Conservation (phyloP, 768 basidiomycete genomes). For the Xerocomellus amylosporus region DNA sequence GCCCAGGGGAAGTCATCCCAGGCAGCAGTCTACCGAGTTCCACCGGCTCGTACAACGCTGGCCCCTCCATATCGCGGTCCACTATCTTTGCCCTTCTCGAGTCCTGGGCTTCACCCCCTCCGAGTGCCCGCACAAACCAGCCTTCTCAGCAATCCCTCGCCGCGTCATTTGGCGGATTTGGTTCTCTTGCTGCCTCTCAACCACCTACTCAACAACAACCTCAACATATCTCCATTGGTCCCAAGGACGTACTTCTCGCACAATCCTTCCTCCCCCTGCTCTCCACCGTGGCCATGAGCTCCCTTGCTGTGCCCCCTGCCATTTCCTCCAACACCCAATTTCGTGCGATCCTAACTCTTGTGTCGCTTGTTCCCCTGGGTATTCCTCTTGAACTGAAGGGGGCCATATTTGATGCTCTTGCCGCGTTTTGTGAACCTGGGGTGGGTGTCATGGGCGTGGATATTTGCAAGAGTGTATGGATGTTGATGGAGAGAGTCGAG, state of each 20-base stretch:
- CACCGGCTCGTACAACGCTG: conserved; percentile 38
- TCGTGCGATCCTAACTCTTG: conserved; percentile 75
- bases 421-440: conserved; percentile 81
- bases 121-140: too few relatives aligned
- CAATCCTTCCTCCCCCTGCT: conserved; percentile 80
- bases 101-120: too few relatives aligned
- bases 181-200: conserved; percentile 27
- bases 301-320: conserved; percentile 76
- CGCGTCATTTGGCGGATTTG: conserved; percentile 25
- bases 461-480: conserved; percentile 81
- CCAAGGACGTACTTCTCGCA: conserved; percentile 74
- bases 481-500: conserved; percentile 78
- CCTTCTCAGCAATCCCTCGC: too few relatives aligned
- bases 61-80: too few relatives aligned
- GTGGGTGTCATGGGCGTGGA: conserved; percentile 72
- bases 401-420: conserved; percentile 73
- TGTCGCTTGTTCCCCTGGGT: conserved; percentile 72
- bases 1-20: conserved; percentile 65
- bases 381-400: conserved; percentile 90
- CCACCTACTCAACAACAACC: conserved; percentile 39
- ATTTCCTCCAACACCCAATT: conserved; percentile 75
- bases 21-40: conserved; percentile 49
- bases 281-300: conserved; percentile 69
- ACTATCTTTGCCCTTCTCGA: too few relatives aligned
- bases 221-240: conserved; percentile 47